Percentiles rank a stretch among this genome's conserved stretches.
phyloP scores from a whole-genome alignment of 2,329 filamentous ascomycete genomes.

The Ophiostoma sp. region DNA sequence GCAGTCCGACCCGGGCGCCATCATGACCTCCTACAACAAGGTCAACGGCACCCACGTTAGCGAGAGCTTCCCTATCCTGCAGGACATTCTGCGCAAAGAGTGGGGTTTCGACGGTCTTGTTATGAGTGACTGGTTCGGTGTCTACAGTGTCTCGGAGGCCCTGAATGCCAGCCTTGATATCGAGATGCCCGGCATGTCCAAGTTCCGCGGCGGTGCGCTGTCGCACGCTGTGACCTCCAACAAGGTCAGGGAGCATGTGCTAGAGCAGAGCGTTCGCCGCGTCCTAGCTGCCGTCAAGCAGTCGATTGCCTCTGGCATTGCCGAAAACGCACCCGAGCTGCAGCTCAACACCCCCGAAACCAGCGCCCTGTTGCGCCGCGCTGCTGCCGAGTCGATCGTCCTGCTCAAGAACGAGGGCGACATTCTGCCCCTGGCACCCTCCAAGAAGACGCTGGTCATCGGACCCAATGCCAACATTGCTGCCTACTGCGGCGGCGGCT shows the following conservation, averaged over 20 bases:
- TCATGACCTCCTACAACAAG: slow-evolving; percentile 40
- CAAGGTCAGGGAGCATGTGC: slow-evolving; percentile 28
- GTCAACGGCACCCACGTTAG: slow-evolving; percentile 39
- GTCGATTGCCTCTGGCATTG: not conserved
- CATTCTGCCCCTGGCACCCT: slow-evolving; percentile 45
- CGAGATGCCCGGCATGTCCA: slow-evolving; percentile 34
- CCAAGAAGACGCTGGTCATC: slow-evolving; percentile 44
- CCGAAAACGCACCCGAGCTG: slow-evolving; percentile 23
- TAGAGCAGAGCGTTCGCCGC: slow-evolving; percentile 32
- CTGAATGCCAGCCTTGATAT: slow-evolving; percentile 30
- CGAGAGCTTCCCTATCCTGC: slow-evolving; percentile 36
- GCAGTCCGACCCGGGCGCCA: slow-evolving; percentile 26
- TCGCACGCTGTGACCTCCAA: slow-evolving; percentile 22
- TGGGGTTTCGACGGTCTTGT: slow-evolving; percentile 38
- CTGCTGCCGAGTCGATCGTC: slow-evolving; percentile 26
- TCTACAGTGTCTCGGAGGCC: slow-evolving; percentile 30
- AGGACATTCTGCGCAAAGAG: slow-evolving; percentile 36
- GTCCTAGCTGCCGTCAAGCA: slow-evolving; percentile 30
- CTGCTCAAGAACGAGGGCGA: slow-evolving; percentile 47
- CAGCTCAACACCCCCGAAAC: slow-evolving; percentile 21
- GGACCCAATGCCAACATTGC: slow-evolving; percentile 45
- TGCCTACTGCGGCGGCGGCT: slow-evolving; percentile 31
- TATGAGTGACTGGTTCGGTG: slow-evolving; percentile 39
- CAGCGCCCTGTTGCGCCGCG: slow-evolving; percentile 21
- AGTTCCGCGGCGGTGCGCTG: slow-evolving; percentile 29